phyloP scores from a whole-genome alignment of 352 stramenopile species.

The Pythium rishiriense region DNA sequence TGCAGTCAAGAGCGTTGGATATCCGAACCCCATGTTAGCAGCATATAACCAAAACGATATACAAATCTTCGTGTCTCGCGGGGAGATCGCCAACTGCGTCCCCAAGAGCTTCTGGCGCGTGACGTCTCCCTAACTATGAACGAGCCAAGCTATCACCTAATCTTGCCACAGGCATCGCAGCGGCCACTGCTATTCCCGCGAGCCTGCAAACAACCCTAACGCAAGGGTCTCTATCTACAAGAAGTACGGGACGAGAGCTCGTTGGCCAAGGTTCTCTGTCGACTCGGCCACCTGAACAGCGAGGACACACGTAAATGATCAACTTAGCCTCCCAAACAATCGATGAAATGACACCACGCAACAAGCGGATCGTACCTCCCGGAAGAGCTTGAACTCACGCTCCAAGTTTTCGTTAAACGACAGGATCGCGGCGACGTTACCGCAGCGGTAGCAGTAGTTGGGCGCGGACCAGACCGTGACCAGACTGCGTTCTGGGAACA shows the following conservation, averaged over 20 bases:
- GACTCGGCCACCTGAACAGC: constrained; percentile 67
- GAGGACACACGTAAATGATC: background rate
- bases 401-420: constrained; percentile 97
- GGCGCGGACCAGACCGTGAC: constrained; percentile 98
- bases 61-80: constrained; percentile 16
- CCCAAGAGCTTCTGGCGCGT: background rate
- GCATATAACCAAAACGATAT: constrained; percentile 22
- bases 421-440: constrained; percentile 98
- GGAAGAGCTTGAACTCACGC: constrained; percentile 88
- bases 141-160: constrained; percentile 33
- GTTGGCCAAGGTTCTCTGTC: constrained; percentile 74
- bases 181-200: background rate
- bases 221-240: constrained; percentile 47
- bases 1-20: background rate
- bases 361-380: constrained; percentile 49
- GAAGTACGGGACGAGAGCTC: constrained; percentile 84
- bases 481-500: constrained; percentile 95
- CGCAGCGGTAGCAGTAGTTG: constrained; percentile 99
- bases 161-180: background rate
- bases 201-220: background rate
- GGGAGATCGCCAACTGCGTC: background rate
- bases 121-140: constrained; percentile 2
- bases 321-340: no score
- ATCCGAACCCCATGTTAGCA: constrained; percentile 1
- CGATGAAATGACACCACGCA: constrained; percentile 1